phyloP scores from a whole-genome alignment of 176 grass and related monocot genomes.

The Hordeum marinum region DNA sequence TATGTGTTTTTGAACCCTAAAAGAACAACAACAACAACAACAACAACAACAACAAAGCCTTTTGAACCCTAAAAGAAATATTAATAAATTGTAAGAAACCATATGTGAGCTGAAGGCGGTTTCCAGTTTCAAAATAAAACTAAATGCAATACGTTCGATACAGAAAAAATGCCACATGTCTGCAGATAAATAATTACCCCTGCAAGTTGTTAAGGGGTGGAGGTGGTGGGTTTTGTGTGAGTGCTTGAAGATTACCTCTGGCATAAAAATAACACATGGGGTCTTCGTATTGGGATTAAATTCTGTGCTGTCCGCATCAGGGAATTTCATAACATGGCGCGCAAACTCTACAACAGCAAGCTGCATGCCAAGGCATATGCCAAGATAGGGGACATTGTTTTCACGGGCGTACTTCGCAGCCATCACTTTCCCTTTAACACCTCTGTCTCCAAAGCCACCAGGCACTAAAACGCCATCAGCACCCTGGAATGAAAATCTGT shows the following conservation, averaged over 20 bases:
- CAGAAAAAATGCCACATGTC: neutral
- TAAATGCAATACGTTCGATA: neutral
- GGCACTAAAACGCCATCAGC: constrained; percentile 77
- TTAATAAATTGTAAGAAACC: neutral
- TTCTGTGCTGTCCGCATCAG: neutral
- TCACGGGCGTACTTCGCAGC: constrained; percentile 80
- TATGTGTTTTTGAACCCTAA: constrained; percentile 80
- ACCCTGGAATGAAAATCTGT: constrained; percentile 37
- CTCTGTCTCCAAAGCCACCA: constrained; percentile 82
- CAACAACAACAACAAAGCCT: too few species aligned
- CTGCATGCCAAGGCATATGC: constrained; percentile 88
- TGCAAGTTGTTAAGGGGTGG: neutral
- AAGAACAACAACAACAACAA: too few species aligned
- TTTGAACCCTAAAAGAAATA: constrained; percentile 57
- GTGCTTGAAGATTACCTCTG: constrained; percentile 47
- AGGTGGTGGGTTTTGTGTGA: neutral
- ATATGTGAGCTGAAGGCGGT: neutral
- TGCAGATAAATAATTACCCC: neutral
- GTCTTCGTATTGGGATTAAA: constrained; percentile 1
- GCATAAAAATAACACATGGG: constrained; percentile 24
- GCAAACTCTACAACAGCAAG: constrained; percentile 80
- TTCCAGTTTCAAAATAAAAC: neutral
- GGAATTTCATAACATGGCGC: constrained; percentile 59
- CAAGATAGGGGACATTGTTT: constrained; percentile 73
- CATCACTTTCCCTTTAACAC: constrained; percentile 73